A percentile compares a stretch with the other conserved stretches of the same genome.
These are phyloP conservation scores for Rutstroemia sp. DNA, from an alignment of 2,329 filamentous ascomycete genomes.

Conservation along the genomic window DNA sequence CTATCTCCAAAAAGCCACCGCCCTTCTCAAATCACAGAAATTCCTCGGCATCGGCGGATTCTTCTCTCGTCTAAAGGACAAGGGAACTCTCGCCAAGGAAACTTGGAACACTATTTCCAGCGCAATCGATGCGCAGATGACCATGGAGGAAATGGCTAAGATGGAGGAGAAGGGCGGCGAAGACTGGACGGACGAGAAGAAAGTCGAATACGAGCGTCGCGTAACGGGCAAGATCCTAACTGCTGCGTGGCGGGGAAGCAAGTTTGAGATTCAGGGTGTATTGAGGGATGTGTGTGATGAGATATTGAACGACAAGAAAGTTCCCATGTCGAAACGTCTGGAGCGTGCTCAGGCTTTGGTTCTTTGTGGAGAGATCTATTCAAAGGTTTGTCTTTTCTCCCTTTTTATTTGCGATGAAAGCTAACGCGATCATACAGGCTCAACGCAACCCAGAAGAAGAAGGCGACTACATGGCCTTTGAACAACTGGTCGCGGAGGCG, in stretches of 20 bases:
- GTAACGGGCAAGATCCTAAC: conserved; percentile 98
- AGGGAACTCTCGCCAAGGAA: conserved; percentile 93
- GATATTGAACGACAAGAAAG: conserved; percentile 71
- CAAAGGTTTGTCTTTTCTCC: conserved; percentile 55
- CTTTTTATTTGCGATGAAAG: no score
- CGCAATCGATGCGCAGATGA: conserved; percentile 94
- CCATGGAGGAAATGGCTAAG: conserved; percentile 98
- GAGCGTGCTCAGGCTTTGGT: conserved; percentile 87
- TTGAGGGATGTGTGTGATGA: conserved; percentile 89
- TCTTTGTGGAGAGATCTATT: conserved; percentile 81
- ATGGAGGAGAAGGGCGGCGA: conserved; percentile 91
- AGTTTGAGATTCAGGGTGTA: conserved; percentile 97
- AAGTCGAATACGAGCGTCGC: conserved; percentile 87
- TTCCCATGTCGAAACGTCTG: conserved; percentile 75
- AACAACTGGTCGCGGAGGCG: conserved; percentile 94
- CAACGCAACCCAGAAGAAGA: conserved; percentile 89
- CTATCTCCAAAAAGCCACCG: conserved; percentile 80
- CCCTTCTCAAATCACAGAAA: conserved; percentile 89
- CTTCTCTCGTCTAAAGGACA: conserved; percentile 89
- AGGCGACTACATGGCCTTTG: conserved; percentile 97
- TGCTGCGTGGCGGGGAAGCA: conserved; percentile 91
- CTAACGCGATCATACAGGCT: conserved; percentile 46
- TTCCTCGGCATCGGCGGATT: conserved; percentile 95
- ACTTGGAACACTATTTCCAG: conserved; percentile 97
- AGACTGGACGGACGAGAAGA: conserved; percentile 97